A percentile compares a stretch with the other conserved stretches of the same genome.
phyloP scores from a whole-genome alignment of 2,329 filamentous ascomycete species.

The Plenodomus tracheiphilus region DNA sequence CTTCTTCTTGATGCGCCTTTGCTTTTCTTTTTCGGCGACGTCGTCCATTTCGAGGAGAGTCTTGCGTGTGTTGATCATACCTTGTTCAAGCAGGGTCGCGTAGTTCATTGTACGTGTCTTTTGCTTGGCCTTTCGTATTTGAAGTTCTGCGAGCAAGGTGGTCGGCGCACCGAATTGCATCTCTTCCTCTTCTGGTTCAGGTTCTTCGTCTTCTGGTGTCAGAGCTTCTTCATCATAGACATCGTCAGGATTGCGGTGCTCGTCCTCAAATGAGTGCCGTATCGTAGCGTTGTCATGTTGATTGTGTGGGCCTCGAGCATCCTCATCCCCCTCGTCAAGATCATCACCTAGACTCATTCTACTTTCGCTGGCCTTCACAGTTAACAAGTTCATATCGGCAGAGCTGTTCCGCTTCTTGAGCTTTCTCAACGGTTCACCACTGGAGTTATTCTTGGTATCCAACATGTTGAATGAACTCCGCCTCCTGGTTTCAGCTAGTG shows the following conservation, averaged over 20 bases:
- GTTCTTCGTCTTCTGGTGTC: slow-evolving; percentile 51
- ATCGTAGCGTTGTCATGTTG: slow-evolving; percentile 19
- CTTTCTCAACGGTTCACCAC: slow-evolving; percentile 44
- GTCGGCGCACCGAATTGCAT: slow-evolving; percentile 74
- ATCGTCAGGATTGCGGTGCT: slow-evolving; percentile 30
- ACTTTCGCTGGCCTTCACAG: slow-evolving; percentile 36
- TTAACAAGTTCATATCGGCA: slow-evolving; percentile 40
- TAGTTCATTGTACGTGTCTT: slow-evolving; percentile 76
- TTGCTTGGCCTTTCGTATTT: slow-evolving; percentile 86
- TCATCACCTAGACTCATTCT: slow-evolving; percentile 44
- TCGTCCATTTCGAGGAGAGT: slow-evolving; percentile 90
- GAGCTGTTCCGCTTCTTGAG: slow-evolving; percentile 48
- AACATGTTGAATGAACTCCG: slow-evolving; percentile 44
- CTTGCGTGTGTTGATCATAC: slow-evolving; percentile 68
- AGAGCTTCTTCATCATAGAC: slow-evolving; percentile 48
- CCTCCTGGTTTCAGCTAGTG: slow-evolving; percentile 36
- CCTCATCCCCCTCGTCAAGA: slow-evolving; percentile 32
- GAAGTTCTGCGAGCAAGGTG: slow-evolving; percentile 88
- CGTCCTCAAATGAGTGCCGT: slow-evolving; percentile 18
- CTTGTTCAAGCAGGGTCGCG: slow-evolving; percentile 66
- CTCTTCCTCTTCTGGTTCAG: slow-evolving; percentile 45
- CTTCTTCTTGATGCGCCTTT: slow-evolving; percentile 71
- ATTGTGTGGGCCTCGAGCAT: slow-evolving; percentile 34
- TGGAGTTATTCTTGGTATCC: slow-evolving; percentile 43
- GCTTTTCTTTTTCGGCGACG: slow-evolving; percentile 81